Conservation (phyloP, 108 stramenopile genomes). For the Nitzschia putrida region DNA sequence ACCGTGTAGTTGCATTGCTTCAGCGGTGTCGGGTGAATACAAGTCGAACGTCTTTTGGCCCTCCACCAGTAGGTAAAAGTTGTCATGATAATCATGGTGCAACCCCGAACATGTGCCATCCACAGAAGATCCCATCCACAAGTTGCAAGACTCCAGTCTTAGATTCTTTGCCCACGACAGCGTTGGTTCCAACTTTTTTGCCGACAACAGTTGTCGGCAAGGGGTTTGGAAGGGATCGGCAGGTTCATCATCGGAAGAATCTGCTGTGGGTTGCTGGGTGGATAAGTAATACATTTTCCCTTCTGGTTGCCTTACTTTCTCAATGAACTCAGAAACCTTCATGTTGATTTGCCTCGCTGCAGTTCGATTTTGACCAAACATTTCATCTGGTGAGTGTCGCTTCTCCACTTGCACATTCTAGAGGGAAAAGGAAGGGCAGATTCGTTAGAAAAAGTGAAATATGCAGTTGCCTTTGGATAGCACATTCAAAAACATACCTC, state of each 20-base stretch:
- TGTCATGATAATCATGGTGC: constrained; percentile 99
- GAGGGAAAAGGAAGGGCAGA: too few relatives aligned
- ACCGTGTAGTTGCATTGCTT: constrained; percentile 71
- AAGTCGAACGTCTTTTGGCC: constrained; percentile 90
- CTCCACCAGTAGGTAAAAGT: constrained; percentile 86
- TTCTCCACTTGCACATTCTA: constrained; percentile 45
- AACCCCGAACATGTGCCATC: constrained; percentile 70
- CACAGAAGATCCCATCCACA: constrained; percentile 84
- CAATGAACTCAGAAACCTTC: constrained; percentile 35
- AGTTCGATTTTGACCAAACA: constrained; percentile 44
- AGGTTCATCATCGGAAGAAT: constrained; percentile 6
- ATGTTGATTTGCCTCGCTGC: constrained; percentile 37
- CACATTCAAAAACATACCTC: not conserved
- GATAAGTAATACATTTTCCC: constrained; percentile 33
- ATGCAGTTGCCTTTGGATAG: not conserved
- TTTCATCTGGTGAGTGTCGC: constrained; percentile 22
- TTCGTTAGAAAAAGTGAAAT: not conserved
- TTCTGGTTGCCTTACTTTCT: constrained; percentile 33
- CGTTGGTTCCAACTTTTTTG: constrained; percentile 12
- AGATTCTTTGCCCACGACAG: constrained; percentile 17
- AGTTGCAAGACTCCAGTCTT: constrained; percentile 46
- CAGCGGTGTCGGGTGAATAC: constrained; percentile 61
- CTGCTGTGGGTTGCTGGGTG: constrained; percentile 13
- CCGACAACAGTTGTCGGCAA: constrained; percentile 22
- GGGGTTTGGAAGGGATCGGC: constrained; percentile 24